Conservation (phyloP, 306 rosid species). For the Trifolium repens region DNA sequence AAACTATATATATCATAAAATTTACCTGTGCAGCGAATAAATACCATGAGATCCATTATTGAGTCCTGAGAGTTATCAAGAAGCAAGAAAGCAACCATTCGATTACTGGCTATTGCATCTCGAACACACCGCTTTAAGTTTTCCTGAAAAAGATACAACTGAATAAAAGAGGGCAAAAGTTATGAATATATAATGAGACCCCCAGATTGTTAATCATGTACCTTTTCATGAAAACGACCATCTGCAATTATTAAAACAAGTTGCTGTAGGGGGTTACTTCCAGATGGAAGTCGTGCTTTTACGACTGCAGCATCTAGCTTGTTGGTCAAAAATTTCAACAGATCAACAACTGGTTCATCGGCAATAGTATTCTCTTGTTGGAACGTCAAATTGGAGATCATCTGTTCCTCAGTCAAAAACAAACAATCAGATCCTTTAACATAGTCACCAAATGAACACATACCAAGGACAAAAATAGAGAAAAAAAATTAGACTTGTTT, state of each 20-base stretch:
- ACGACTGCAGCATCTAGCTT: slow-evolving; percentile 74
- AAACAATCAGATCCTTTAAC: slow-evolving; percentile 36
- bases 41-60: slow-evolving; percentile 68
- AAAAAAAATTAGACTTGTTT: background rate
- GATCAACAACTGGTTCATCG: slow-evolving; percentile 81
- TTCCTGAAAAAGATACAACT: slow-evolving; percentile 49
- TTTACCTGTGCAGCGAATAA: background rate
- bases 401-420: slow-evolving; percentile 51
- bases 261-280: slow-evolving; percentile 81
- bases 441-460: background rate
- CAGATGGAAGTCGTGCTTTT: slow-evolving; percentile 88
- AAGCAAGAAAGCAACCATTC: slow-evolving; percentile 86
- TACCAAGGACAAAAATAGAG: too few relatives aligned
- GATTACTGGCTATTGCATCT: slow-evolving; percentile 62
- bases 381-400: slow-evolving; percentile 86
- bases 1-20: slow-evolving; percentile 1
- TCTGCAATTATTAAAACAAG: slow-evolving; percentile 89
- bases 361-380: slow-evolving; percentile 82
- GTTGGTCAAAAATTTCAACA: slow-evolving; percentile 66
- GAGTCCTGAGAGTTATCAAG: slow-evolving; percentile 76
- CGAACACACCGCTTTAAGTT: slow-evolving; percentile 64
- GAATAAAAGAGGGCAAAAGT: background rate
- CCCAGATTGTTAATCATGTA: slow-evolving; percentile 16
- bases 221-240: slow-evolving; percentile 84
- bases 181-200: background rate